Evolutionary conservation across 2,329 filamentous ascomycete species (phyloP).

Genomic region (Botrytis tulipae): DNA sequence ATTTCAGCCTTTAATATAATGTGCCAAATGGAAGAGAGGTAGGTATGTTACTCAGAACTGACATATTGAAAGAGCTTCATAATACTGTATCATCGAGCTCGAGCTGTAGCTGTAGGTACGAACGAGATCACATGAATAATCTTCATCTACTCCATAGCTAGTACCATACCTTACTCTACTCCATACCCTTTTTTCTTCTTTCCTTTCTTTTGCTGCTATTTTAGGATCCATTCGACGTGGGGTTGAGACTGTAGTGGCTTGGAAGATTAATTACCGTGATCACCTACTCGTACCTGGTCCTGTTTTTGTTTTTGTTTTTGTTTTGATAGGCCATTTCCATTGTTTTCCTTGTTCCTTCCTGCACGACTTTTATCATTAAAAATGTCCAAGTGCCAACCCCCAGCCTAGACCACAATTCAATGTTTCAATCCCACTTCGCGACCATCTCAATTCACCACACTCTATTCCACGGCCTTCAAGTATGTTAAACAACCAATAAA

Average conservation of each 20-base stretch:
- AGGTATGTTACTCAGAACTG: background rate
- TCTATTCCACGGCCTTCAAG: background rate
- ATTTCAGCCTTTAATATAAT: background rate
- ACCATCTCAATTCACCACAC: conserved; percentile 21
- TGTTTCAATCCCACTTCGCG: conserved; percentile 16
- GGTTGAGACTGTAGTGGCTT: conserved; percentile 9
- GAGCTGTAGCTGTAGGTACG: background rate
- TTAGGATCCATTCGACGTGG: background rate
- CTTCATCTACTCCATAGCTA: background rate
- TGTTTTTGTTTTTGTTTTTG: background rate
- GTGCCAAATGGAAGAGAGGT: background rate
- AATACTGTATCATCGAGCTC: background rate
- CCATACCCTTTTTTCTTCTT: background rate
- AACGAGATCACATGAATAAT: background rate
- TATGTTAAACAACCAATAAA: conserved; percentile 13
- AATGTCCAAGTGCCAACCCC: conserved; percentile 11
- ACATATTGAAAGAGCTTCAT: background rate
- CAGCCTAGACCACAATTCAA: conserved; percentile 11
- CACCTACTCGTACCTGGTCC: background rate
- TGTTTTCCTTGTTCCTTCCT: conserved; percentile 12
- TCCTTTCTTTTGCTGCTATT: background rate
- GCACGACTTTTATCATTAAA: conserved; percentile 13
- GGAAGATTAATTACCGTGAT: background rate
- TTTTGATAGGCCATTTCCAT: conserved; percentile 8
- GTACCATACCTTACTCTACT: background rate